Evolutionary conservation across 106 monocot species (phyloP).

Genomic region (Narthecium ossifragum): DNA sequence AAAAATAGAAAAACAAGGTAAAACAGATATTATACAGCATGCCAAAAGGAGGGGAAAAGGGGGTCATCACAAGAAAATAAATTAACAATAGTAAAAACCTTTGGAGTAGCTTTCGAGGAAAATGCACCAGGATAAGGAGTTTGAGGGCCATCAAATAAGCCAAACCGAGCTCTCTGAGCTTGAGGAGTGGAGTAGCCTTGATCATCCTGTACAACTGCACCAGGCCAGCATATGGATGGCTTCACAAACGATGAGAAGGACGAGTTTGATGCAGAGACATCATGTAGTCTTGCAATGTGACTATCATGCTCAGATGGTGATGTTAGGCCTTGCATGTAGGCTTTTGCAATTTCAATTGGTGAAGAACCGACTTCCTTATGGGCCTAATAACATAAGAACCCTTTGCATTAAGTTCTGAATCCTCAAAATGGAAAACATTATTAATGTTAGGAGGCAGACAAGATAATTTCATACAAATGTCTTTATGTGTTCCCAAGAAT

Average conservation of each 20-base stretch:
- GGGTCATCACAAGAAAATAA: background rate
- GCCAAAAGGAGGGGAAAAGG: background rate
- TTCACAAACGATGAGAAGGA: slow-evolving; percentile 11
- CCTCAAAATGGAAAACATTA: background rate
- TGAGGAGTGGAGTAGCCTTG: slow-evolving; percentile 29
- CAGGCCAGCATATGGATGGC: slow-evolving; percentile 36
- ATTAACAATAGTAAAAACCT: slow-evolving; percentile 20
- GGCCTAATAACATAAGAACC: slow-evolving; percentile 12
- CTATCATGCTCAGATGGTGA: slow-evolving; percentile 8
- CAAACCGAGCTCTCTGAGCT: slow-evolving; percentile 12
- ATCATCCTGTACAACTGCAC: slow-evolving; percentile 20
- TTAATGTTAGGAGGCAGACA: background rate
- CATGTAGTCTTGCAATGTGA: slow-evolving; percentile 4
- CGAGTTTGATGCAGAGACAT: slow-evolving; percentile 17
- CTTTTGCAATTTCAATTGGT: slow-evolving; percentile 57
- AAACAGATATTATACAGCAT: too few species aligned
- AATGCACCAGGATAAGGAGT: slow-evolving; percentile 22
- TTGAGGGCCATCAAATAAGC: background rate
- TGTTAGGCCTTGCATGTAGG: slow-evolving; percentile 32
- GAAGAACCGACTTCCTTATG: slow-evolving; percentile 28
- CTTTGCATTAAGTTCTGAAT: background rate
- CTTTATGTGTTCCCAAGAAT: background rate
- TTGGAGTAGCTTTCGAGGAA: slow-evolving; percentile 30
- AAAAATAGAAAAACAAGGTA: too few species aligned
- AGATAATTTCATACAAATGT: background rate